Evolutionary conservation across 768 basidiomycete species (phyloP).

Genomic region (Boletus eberwhitei): DNA sequence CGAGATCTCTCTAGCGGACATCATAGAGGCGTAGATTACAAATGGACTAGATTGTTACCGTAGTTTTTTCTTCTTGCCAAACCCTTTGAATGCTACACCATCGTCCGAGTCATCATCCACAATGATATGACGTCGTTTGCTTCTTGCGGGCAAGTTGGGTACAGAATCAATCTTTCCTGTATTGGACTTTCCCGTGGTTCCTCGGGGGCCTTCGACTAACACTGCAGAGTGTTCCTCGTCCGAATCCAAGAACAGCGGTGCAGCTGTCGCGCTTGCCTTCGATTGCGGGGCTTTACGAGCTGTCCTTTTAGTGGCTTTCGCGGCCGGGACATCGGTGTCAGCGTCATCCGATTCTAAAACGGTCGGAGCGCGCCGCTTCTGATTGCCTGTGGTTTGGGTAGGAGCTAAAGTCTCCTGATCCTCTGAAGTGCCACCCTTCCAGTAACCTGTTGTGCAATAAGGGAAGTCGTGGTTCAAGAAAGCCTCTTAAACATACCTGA

Average conservation of each 20-base stretch:
- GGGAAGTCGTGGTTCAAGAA: neutral
- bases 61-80: conserved; percentile 34
- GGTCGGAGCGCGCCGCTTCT: conserved; percentile 27
- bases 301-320: conserved; percentile 15
- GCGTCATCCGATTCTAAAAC: conserved; percentile 44
- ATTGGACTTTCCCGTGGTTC: neutral
- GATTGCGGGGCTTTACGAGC: conserved; percentile 22
- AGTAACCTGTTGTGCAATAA: conserved; percentile 43
- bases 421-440: conserved; percentile 41
- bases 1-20: conserved; percentile 2
- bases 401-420: conserved; percentile 14
- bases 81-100: conserved; percentile 67
- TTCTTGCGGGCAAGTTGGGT: conserved; percentile 9
- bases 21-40: conserved; percentile 1
- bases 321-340: conserved; percentile 14
- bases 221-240: conserved; percentile 37
- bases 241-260: conserved; percentile 52
- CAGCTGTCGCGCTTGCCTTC: conserved; percentile 26
- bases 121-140: conserved; percentile 36
- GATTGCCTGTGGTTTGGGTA: conserved; percentile 18
- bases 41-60: conserved; percentile 5
- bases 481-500: conserved; percentile 35
- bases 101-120: conserved; percentile 71
- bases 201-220: neutral
- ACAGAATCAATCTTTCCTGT: conserved; percentile 2